Conservation (phyloP, 2,329 filamentous ascomycete species). For the Bertia moriformis region DNA sequence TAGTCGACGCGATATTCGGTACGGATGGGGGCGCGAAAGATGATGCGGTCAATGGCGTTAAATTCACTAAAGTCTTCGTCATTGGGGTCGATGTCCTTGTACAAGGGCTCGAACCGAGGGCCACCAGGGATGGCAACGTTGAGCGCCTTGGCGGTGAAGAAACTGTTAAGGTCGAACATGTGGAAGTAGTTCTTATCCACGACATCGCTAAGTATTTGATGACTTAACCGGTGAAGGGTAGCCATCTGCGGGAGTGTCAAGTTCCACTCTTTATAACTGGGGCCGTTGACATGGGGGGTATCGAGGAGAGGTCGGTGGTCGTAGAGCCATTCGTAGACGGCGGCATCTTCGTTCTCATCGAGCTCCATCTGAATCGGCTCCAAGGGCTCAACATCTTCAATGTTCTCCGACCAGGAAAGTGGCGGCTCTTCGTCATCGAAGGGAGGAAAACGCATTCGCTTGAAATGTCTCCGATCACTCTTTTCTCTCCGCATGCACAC, state of each 20-base stretch:
- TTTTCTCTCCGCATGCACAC: conserved; percentile 96
- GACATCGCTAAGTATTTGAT: conserved; percentile 78
- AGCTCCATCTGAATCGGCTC: conserved; percentile 98
- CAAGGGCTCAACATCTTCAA: conserved; percentile 92
- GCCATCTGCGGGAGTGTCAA: conserved; percentile 89
- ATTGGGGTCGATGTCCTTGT: conserved; percentile 97
- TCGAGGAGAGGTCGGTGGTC: conserved; percentile 83
- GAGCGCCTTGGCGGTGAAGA: conserved; percentile 87
- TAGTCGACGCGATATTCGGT: conserved; percentile 93
- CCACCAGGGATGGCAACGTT: conserved; percentile 97
- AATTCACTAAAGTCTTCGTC: conserved; percentile 99
- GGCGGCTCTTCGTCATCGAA: conserved; percentile 98
- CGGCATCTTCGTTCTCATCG: conserved; percentile 79
- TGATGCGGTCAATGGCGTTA: conserved; percentile 97
- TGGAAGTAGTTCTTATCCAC: conserved; percentile 96
- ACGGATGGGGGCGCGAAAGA: conserved; percentile 85
- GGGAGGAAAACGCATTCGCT: conserved; percentile 95
- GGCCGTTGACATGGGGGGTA: conserved; percentile 85
- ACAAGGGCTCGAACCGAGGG: conserved; percentile 87
- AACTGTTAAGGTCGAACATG: conserved; percentile 88
- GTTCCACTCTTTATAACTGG: conserved; percentile 95
- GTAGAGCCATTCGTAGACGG: conserved; percentile 95
- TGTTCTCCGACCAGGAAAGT: conserved; percentile 94
- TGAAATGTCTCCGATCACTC: conserved; percentile 88
- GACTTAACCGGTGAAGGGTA: conserved; percentile 78